Conservation (phyloP, 176 grass and related monocot species). For the bread wheat (Triticum aestivum) region IWGSC_CS_RefSeq_v2.1 NC_057813.1:680492941-680493440, state of each 20-base stretch:
- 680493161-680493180: too few species aligned
- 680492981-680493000: too few species aligned
- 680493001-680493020: constrained; percentile 4
- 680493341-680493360: constrained; percentile 1
- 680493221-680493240: too few species aligned
- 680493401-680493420: constrained; percentile 40
- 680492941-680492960: too few species aligned
- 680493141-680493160: neutral
- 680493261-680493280: too few species aligned
- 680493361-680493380: neutral
- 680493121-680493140: neutral
- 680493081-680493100: neutral
- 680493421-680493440: constrained; percentile 15
- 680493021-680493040: neutral
- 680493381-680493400: neutral
- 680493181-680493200: too few species aligned
- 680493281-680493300: too few species aligned
- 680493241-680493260: too few species aligned
- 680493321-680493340: neutral
- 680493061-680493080: neutral
- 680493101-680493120: neutral
- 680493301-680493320: too few species aligned
- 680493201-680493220: too few species aligned
- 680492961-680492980: too few species aligned
- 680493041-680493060: neutral